These are phyloP conservation scores for Aspergillus transmontanensis DNA, from an alignment of 2,329 filamentous ascomycete species.

Conservation along the genomic window DNA sequence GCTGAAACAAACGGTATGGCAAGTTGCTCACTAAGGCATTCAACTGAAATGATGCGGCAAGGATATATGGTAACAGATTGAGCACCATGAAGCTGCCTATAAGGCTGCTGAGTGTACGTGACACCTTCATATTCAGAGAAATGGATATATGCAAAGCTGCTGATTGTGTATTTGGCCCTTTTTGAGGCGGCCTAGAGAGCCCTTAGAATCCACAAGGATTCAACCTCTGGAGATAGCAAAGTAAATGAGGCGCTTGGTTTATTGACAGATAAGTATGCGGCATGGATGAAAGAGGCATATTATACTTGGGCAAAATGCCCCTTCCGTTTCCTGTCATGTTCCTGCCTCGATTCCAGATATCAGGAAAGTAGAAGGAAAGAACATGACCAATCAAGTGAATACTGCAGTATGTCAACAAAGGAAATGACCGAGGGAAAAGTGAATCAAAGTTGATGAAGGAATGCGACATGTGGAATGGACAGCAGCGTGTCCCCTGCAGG, in stretches of 20 bases:
- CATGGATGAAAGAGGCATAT: background rate
- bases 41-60: slow-evolving; percentile 15
- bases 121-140: slow-evolving; percentile 13
- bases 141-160: background rate
- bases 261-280: background rate
- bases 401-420: background rate
- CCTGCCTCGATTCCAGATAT: background rate
- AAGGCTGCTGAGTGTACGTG: background rate
- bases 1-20: slow-evolving; percentile 7
- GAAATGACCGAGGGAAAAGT: background rate
- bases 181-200: background rate
- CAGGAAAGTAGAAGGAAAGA: background rate
- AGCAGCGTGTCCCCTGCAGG: background rate
- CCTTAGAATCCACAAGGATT: background rate
- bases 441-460: background rate
- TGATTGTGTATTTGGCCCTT: background rate
- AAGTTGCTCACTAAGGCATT: slow-evolving; percentile 6
- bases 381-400: background rate
- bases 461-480: background rate
- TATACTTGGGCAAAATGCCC: background rate
- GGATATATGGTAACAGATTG: slow-evolving; percentile 12
- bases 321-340: background rate
- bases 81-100: slow-evolving; percentile 12
- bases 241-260: background rate
- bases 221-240: background rate